These are phyloP conservation scores for Leccinum subgranulosum DNA, from an alignment of 768 basidiomycete genomes.

Conservation along the genomic window DNA sequence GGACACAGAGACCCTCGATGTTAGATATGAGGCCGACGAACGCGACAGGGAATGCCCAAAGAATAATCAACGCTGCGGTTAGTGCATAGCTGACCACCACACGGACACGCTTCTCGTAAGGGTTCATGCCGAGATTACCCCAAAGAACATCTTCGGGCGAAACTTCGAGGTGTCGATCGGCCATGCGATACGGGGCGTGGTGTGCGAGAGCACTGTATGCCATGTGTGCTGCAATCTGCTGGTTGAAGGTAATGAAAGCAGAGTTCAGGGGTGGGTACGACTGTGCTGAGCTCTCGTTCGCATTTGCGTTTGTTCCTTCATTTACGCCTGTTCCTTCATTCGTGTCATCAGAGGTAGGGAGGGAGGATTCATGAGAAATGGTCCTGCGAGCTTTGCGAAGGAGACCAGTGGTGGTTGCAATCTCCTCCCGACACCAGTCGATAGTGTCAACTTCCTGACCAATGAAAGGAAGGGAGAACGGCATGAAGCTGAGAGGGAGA, in stretches of 20 bases:
- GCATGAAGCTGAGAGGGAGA: slow-evolving; percentile 51
- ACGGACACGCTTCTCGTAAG: slow-evolving; percentile 78
- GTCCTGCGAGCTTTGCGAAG: slow-evolving; percentile 49
- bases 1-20: slow-evolving; percentile 62
- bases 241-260: slow-evolving; percentile 88
- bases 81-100: slow-evolving; percentile 63
- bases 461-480: slow-evolving; percentile 57
- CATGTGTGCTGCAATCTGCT: slow-evolving; percentile 91
- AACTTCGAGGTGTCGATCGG: slow-evolving; percentile 72
- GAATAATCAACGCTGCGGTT: slow-evolving; percentile 77
- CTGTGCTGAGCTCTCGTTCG: slow-evolving; percentile 15
- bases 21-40: slow-evolving; percentile 89
- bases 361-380: slow-evolving; percentile 15
- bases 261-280: slow-evolving; percentile 62
- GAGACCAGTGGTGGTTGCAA: slow-evolving; percentile 49
- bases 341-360: slow-evolving; percentile 23
- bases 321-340: slow-evolving; percentile 11
- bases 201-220: slow-evolving; percentile 73
- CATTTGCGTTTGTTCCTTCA: slow-evolving; percentile 7
- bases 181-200: slow-evolving; percentile 83
- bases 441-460: slow-evolving; percentile 94
- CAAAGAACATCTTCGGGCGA: slow-evolving; percentile 90
- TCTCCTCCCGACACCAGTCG: slow-evolving; percentile 82
- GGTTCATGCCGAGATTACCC: slow-evolving; percentile 85
- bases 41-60: slow-evolving; percentile 86